Base-by-base conservation (phyloP, 176 grass and related monocot genomes). In the Raddia distichophylla region DNA sequence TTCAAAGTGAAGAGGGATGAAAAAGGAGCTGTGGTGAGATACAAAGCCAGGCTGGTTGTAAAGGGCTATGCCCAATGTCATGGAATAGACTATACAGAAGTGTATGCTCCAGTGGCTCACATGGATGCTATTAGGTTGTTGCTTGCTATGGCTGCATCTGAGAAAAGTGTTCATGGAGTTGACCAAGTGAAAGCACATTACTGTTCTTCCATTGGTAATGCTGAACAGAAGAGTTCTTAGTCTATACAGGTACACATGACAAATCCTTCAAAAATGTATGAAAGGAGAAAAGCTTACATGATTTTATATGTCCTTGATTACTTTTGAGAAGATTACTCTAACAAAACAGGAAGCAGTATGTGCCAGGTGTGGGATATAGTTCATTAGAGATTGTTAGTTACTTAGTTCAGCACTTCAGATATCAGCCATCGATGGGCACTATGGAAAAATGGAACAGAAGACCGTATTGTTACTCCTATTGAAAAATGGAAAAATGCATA, bases 361-460 rank as follows among this genome's bases (percentile, higher is more conserved):
- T 40, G 33, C 13, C 15, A 73, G 57, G 16, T 73, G 80, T 71
- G 32, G 68, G 60, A 73, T 22, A 73, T 63, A 73, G 32, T 4
- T 43, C 6, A 59, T 13, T 40, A 37, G 58, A 71, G 42, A 33
- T 73, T 5, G 33, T 64, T 74, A 53, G n/a, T n/a, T n/a, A n/a
- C n/a, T n/a, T n/a, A n/a, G 13, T 74, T 52, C 68, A n/a, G n/a
- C n/a, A n/a, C n/a, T n/a, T n/a, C n/a, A 82, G 80, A 52, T 56
- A 40, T 52, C 57, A 73, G 42, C 6, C 43, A 76, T 35, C 17
- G 48, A 79, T 62, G 8, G 18, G 8, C 64, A 80, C 18, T 56
- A 69, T 27, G 47, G 60, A 27, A 27, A 77, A 14, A 27, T 54
- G 46, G 68, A 82, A 51, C 47, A 3, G 27, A 82, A 51, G 58